These are phyloP conservation scores for Rhododendron ovatum DNA, from an alignment of 148 eudicot species.

Conservation along the genomic window DNA sequence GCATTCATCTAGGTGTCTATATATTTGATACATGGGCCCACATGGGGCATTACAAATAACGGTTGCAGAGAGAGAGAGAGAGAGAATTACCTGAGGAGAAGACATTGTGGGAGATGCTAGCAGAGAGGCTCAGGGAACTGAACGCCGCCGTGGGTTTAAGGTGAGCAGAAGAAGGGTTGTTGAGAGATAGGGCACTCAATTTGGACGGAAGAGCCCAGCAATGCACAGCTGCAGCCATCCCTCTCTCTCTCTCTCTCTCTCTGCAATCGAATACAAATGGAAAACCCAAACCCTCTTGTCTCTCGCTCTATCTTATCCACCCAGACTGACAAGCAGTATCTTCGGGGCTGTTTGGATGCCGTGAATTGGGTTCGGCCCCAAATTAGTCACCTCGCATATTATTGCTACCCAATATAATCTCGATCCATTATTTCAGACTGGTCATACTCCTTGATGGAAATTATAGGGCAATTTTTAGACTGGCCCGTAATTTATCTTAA, in stretches of 20 bases:
- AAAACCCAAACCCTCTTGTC: background rate
- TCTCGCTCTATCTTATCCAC: conserved; percentile 16
- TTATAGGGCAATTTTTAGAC: too few relatives aligned
- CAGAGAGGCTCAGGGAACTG: conserved; percentile 53
- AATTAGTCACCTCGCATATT: too few relatives aligned
- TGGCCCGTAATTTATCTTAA: too few relatives aligned
- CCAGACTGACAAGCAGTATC: background rate
- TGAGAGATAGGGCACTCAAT: conserved; percentile 37
- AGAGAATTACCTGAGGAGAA: conserved; percentile 55
- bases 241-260: conserved; percentile 8
- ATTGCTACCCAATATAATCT: too few relatives aligned
- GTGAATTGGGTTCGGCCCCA: background rate
- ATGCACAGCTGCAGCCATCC: conserved; percentile 15
- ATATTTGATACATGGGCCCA: too few relatives aligned
- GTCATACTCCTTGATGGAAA: too few relatives aligned
- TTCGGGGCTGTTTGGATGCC: conserved; percentile 3
- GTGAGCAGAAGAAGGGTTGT: conserved; percentile 18
- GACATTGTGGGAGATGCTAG: conserved; percentile 30
- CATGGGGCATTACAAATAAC: too few relatives aligned
- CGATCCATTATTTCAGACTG: too few relatives aligned
- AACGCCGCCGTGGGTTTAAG: conserved; percentile 14
- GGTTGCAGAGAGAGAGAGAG: background rate
- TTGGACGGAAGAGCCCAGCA: conserved; percentile 39
- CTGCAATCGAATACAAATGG: background rate
- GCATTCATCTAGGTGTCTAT: background rate